Evolutionary conservation across 1,139 yeast genomes (phyloP), one percentile per base, ranked within the genome.

Genomic region (Saccharomyces hybrid): DNA sequence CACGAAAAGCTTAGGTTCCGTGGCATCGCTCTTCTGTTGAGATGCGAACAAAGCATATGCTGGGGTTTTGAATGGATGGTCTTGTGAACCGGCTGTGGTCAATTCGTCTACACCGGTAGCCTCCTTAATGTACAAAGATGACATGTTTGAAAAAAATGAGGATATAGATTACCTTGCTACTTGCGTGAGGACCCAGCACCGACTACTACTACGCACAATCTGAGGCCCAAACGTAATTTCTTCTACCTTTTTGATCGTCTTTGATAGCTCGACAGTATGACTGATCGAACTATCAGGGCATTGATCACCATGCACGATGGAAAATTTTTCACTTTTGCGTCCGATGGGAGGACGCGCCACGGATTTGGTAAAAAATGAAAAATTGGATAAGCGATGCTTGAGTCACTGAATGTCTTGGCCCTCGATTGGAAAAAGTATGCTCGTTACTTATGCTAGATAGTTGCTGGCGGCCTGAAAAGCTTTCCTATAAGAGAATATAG

Each of bases 21-120:
- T 62, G 47, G 60, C 62, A 14, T 60, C 62, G 42, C 57, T 57
- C 34, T 54, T 53, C 48, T 60, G 57, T 41, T 50, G 53, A 51
- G 73, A 69, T 46, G 73, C 69, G 66, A 73, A 89, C 48, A 87
- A 68, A 3, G 98, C 99, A 69, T 72, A 93, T 1, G 98, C 96
- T 26, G 98, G 77, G 9, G 91, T 80, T 68, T 86, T 82, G 75
- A 75, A 90, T 51, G 99, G 98, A 34, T 76, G 67, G 31, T 75
- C 78, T 68, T 84, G 78, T 29, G 88, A 62, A 49, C 98, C 98
- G 8, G 76, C 71, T 23, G 70, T 70, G 29, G 78, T 75, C 34
- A 76, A 63, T 34, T 74, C 78, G 64, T 91, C 97, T 26, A 68
- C 73, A 57, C 97, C 97, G 6, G 79, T 71, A 52, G 76, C 70